phyloP scores from a whole-genome alignment of 768 basidiomycete species.

The Mrakia gelida region DNA sequence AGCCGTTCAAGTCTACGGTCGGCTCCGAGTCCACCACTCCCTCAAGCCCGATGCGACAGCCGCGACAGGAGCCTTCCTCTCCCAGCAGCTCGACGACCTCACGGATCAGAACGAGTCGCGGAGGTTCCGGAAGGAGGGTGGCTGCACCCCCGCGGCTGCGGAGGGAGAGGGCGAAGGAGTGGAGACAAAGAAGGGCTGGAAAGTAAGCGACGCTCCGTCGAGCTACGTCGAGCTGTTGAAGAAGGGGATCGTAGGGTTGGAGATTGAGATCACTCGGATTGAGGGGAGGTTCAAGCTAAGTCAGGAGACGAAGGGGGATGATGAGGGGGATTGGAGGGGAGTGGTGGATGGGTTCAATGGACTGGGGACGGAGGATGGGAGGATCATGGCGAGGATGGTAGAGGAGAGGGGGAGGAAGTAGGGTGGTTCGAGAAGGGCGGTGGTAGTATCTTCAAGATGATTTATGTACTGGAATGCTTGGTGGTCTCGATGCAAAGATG shows the following conservation, averaged over 20 bases:
- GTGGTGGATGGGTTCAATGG: slow-evolving; percentile 40
- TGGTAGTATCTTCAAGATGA: too few species aligned
- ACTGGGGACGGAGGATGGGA: slow-evolving; percentile 36
- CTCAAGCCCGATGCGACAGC: slow-evolving; percentile 27
- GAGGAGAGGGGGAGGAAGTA: slow-evolving; percentile 14
- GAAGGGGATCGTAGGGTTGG: slow-evolving; percentile 42
- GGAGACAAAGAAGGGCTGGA: slow-evolving; percentile 34
- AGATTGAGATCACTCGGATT: slow-evolving; percentile 40
- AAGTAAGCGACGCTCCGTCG: slow-evolving; percentile 40
- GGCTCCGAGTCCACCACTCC: background rate
- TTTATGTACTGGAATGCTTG: too few species aligned
- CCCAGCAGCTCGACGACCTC: slow-evolving; percentile 40
- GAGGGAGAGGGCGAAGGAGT: background rate
- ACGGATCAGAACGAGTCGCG: slow-evolving; percentile 32
- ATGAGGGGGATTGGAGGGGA: slow-evolving; percentile 41
- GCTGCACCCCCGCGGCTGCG: background rate
- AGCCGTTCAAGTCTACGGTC: slow-evolving; percentile 44
- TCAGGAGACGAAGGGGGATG: slow-evolving; percentile 40
- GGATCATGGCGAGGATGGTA: slow-evolving; percentile 35
- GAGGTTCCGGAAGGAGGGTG: background rate
- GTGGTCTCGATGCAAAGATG: too few species aligned
- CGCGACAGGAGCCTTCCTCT: slow-evolving; percentile 34
- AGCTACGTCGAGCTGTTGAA: slow-evolving; percentile 41
- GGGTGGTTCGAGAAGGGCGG: too few species aligned
- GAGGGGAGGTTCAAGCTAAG: slow-evolving; percentile 43